Conservation (phyloP, 495 filamentous ascomycete species). For the Neurospora intermedia region DNA sequence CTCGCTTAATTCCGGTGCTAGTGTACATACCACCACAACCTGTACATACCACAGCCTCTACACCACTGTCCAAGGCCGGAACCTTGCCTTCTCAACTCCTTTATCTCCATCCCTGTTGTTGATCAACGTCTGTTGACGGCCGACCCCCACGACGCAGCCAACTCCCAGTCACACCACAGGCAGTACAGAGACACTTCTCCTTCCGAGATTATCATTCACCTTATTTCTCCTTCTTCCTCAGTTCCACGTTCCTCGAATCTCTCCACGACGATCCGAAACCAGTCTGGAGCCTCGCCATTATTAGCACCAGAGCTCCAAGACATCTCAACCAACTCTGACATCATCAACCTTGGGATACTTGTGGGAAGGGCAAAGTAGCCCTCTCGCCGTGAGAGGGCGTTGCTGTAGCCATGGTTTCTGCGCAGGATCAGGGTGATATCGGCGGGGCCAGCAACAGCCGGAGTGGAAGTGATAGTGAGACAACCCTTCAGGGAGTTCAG, state of each 20-base stretch:
- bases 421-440: background rate
- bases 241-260: background rate
- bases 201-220: background rate
- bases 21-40: background rate
- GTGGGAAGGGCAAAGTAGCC: background rate
- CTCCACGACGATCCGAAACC: background rate
- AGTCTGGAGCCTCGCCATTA: background rate
- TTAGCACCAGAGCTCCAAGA: background rate
- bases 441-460: background rate
- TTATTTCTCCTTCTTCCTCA: background rate
- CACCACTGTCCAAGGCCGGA: background rate
- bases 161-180: background rate
- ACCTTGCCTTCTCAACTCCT: background rate
- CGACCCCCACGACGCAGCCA: background rate
- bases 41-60: background rate
- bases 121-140: background rate
- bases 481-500: background rate
- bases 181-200: background rate
- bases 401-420: background rate
- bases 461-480: background rate
- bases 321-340: background rate
- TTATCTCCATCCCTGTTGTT: background rate
- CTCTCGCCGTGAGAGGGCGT: background rate
- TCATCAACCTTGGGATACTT: background rate
- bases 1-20: background rate